A percentile compares a stretch with the other conserved stretches of the same genome.
These are phyloP conservation scores for Podila minutissima DNA, from an alignment of 192 early-diverging fungal genomes.

Conservation along the genomic window DNA sequence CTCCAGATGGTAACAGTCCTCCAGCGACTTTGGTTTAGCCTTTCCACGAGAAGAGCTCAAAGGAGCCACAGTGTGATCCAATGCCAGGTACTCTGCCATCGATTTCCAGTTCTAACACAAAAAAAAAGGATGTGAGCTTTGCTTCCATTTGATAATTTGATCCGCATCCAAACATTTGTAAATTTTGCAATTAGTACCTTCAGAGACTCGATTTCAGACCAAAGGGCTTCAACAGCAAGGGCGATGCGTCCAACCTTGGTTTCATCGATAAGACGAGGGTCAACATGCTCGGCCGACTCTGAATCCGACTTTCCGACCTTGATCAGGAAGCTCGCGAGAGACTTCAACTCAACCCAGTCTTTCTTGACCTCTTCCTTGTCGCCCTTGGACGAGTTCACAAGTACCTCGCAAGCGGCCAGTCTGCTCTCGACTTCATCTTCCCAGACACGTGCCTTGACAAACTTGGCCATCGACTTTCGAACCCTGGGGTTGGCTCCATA, in stretches of 20 bases:
- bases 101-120: conserved; percentile 56
- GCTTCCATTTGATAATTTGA: too few relatives aligned
- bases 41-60: conserved; percentile 3
- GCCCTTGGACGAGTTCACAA: conserved; percentile 9
- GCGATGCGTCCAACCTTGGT: conserved; percentile 51
- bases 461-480: conserved; percentile 71
- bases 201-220: conserved; percentile 41
- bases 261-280: conserved; percentile 36
- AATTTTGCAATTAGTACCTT: conserved; percentile 14
- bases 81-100: conserved; percentile 59
- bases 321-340: conserved; percentile 55
- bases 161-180: neutral
- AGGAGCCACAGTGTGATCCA: conserved; percentile 35
- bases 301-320: conserved; percentile 33
- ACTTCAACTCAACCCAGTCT: conserved; percentile 58
- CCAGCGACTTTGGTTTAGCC: conserved; percentile 14
- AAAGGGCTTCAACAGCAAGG: conserved; percentile 53
- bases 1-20: conserved; percentile 54
- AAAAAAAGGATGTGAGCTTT: neutral
- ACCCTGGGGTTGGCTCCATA: conserved; percentile 75
- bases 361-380: conserved; percentile 35
- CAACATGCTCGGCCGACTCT: conserved; percentile 12
- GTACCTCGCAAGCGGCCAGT: conserved; percentile 25
- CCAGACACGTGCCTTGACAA: conserved; percentile 59
- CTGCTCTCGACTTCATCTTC: conserved; percentile 49